A percentile compares a stretch with the other conserved stretches of the same genome.
These are phyloP conservation scores for Saposhnikovia divaricata DNA, from an alignment of 129 eudicot genomes.

Conservation along the genomic window DNA sequence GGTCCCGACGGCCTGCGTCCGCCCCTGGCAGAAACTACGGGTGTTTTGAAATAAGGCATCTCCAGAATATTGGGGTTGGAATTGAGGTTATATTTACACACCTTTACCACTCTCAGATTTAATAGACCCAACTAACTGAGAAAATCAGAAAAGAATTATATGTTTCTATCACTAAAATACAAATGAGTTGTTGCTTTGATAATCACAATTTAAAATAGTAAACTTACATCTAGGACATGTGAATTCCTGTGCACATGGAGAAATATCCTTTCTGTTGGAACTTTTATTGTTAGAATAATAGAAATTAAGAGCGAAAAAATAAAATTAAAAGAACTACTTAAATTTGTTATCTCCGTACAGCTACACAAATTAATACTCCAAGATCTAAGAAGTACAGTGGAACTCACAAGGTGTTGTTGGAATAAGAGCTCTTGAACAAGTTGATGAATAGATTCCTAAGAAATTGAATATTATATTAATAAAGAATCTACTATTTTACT, in stretches of 20 bases:
- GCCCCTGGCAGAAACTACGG: not conserved
- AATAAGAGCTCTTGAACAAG: constrained; percentile 63
- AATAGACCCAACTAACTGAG: not conserved
- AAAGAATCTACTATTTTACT: not conserved
- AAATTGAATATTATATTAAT: not conserved
- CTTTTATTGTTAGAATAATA: constrained; percentile 10
- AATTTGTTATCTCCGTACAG: not conserved
- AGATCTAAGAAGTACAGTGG: not conserved
- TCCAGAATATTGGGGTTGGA: not conserved
- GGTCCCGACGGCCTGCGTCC: too few relatives aligned
- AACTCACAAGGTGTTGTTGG: constrained; percentile 43
- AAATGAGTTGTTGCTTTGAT: not conserved
- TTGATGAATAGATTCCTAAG: constrained; percentile 57
- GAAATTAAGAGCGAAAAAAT: constrained; percentile 1
- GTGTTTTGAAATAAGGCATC: not conserved
- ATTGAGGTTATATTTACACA: not conserved
- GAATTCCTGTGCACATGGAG: constrained; percentile 48
- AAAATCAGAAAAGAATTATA: not conserved
- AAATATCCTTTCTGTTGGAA: constrained; percentile 49
- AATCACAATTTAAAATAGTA: not conserved
- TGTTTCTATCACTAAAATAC: not conserved
- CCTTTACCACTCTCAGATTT: not conserved
- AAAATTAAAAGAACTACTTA: not conserved
- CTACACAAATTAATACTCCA: not conserved
- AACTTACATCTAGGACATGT: constrained; percentile 73